Base-by-base conservation (phyloP, 306 rosid species). In the Lupinus albus region DNA sequence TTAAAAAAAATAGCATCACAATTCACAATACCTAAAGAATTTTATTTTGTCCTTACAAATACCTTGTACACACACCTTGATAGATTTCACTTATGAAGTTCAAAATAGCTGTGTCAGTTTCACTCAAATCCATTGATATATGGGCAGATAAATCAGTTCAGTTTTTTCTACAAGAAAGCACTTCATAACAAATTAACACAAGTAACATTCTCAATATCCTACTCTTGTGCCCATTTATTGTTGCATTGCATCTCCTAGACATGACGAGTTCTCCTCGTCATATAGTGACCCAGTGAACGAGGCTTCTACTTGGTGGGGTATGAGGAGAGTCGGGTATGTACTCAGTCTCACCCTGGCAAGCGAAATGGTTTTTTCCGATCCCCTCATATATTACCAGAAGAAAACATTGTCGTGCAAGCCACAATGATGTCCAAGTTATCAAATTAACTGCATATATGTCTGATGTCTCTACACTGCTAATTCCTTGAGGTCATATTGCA, bases 401-500 rank as follows among this genome's bases (percentile, higher is more conserved):
- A 50, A 12, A 6, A 47, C 32, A 36, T 30, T 35, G 14, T 15
- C 18, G 49, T 71, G 33, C 21, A 56, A 48, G 53, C 39, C 54
- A 35, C 11, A 15, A 7, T 39, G 10, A 7, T 52, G 17, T 28
- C 39, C 14, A 30, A 13, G 36, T 35, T 17, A 35, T 5, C 53
- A 65, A 46, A 53, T 38, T 57, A 46, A 14, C 52, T 32, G 30
- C 61, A 72, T 39, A 12, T 32, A 20, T 67, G 14, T 66, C 54
- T 54, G 21, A 20, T 67, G 14, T 66, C 54, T 49, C 80, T 80
- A 78, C 13, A 21, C 35, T 51, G 79, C 78, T 46, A 81, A 72
- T 30, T 78, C 86, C 73, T 81, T 81, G 41, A 92, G 63, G 62
- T 86, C 81, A 25, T 84, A 86, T 81, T 83, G 93, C 89, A 92